These are phyloP conservation scores for Amanita jacksonii DNA, from an alignment of 768 basidiomycete genomes.

Conservation along the genomic window DNA sequence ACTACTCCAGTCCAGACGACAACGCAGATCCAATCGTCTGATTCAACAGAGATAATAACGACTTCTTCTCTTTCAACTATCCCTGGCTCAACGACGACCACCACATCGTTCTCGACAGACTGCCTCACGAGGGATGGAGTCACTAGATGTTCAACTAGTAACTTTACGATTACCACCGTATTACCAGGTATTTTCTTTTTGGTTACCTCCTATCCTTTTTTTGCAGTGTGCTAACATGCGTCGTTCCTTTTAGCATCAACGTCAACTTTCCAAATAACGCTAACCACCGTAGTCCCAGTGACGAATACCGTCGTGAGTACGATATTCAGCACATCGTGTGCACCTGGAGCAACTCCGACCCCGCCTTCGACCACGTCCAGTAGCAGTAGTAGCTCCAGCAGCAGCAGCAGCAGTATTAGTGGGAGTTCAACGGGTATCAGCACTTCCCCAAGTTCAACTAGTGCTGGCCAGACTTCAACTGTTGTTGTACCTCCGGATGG, in stretches of 20 bases:
- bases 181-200: constrained; percentile 14
- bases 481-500: too few relatives aligned
- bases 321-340: constrained; percentile 19
- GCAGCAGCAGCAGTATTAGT: too few relatives aligned
- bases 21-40: constrained; percentile 14
- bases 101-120: constrained; percentile 12
- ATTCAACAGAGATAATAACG: constrained; percentile 13
- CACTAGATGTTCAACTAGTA: constrained; percentile 12
- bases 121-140: constrained; percentile 6
- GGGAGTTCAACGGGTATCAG: too few relatives aligned
- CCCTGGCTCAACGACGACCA: constrained; percentile 12
- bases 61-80: constrained; percentile 13
- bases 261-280: constrained; percentile 14
- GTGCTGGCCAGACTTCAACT: constrained; percentile 4
- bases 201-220: neutral
- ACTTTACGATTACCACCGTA: constrained; percentile 11
- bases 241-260: constrained; percentile 2
- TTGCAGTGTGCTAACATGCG: too few relatives aligned
- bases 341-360: constrained; percentile 7
- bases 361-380: constrained; percentile 8
- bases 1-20: constrained; percentile 15
- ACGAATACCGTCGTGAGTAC: constrained; percentile 14
- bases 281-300: constrained; percentile 13
- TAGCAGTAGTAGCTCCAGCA: too few relatives aligned
- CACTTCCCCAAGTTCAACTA: neutral